These are phyloP conservation scores for Colletotrichum liaoningense DNA, from an alignment of 2,329 filamentous ascomycete species.

Conservation along the genomic window DNA sequence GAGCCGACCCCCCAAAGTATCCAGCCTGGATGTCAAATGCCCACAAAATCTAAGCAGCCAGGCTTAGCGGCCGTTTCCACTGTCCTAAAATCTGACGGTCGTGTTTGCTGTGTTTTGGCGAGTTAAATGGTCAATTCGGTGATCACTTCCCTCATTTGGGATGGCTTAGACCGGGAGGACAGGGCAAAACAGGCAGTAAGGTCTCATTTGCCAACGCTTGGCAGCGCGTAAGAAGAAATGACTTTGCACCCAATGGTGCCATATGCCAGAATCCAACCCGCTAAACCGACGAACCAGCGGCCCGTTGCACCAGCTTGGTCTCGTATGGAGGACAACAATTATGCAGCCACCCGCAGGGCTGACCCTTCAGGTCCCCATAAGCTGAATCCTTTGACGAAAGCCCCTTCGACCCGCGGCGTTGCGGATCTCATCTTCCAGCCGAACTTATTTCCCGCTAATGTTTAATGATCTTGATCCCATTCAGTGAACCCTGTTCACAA, in stretches of 20 bases:
- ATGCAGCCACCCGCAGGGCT: neutral
- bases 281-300: neutral
- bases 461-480: neutral
- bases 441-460: neutral
- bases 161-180: neutral
- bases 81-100: neutral
- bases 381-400: neutral
- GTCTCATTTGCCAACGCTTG: neutral
- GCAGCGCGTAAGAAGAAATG: slow-evolving; percentile 5
- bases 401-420: neutral
- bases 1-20: too few species aligned
- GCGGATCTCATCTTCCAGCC: neutral
- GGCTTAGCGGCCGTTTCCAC: neutral
- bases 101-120: neutral
- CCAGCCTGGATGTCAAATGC: neutral
- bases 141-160: neutral
- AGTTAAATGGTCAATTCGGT: neutral
- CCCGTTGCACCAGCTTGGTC: neutral
- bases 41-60: neutral
- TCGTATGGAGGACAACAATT: neutral
- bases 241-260: neutral
- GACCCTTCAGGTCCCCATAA: neutral
- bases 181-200: neutral
- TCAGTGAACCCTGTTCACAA: neutral
- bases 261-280: neutral